Conservation (phyloP, 352 stramenopile species). For the Ophiocytium majus region DNA sequence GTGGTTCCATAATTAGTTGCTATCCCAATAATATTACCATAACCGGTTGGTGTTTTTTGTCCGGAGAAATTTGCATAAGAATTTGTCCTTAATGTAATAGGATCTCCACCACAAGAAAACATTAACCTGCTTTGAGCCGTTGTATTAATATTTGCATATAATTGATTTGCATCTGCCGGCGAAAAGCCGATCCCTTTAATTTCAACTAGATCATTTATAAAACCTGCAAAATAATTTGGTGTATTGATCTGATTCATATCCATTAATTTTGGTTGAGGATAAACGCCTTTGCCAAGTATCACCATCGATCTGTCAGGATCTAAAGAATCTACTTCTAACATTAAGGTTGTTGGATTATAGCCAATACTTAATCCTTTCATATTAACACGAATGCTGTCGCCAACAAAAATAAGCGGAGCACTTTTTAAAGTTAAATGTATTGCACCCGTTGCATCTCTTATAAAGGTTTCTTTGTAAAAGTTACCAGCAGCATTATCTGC, state of each 20-base stretch:
- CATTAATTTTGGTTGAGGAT: background rate
- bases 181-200: background rate
- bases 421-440: background rate
- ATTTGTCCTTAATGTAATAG: background rate
- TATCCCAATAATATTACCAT: too few relatives aligned
- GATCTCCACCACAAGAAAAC: background rate
- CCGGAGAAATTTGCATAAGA: background rate
- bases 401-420: background rate
- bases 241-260: background rate
- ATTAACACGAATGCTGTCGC: background rate
- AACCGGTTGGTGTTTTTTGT: slow-evolving; percentile 3
- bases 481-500: background rate
- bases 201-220: background rate
- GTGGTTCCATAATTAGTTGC: too few relatives aligned
- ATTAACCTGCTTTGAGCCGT: background rate
- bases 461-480: slow-evolving; percentile 12
- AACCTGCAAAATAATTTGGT: background rate
- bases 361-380: slow-evolving; percentile 4
- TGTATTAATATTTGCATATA: background rate
- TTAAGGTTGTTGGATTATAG: background rate
- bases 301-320: background rate
- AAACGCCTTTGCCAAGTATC: background rate
- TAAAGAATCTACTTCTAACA: slow-evolving; percentile 5
- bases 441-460: background rate
- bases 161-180: background rate